Conservation (phyloP, 2,329 filamentous ascomycete genomes). For the Trichoderma koningiopsis region DNA sequence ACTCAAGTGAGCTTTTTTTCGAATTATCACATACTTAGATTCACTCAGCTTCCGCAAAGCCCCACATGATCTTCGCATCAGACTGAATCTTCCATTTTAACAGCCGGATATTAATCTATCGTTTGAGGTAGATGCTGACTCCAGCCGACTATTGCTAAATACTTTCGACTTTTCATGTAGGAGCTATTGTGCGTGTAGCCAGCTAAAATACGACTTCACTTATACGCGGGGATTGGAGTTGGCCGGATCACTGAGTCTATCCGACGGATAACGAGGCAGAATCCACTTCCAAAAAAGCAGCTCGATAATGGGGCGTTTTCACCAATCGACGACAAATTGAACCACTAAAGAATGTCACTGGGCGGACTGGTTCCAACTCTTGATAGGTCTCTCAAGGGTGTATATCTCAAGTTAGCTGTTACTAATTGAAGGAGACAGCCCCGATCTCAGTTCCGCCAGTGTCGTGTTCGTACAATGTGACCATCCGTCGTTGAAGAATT, state of each 20-base stretch:
- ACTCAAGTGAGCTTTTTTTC: fast-evolving
- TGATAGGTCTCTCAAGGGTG: not conserved
- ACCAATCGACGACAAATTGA: not conserved
- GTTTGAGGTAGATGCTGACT: not conserved
- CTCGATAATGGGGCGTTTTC: not conserved
- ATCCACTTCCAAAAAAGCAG: not conserved
- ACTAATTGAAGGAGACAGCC: not conserved
- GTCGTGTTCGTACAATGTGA: not conserved
- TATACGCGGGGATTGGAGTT: not conserved
- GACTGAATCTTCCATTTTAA: not conserved
- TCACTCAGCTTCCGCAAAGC: too few species aligned
- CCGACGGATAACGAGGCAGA: conserved; percentile 1
- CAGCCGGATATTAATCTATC: not conserved
- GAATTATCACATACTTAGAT: not conserved
- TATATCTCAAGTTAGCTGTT: conserved; percentile 4
- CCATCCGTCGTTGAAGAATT: too few species aligned
- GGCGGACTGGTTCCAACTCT: not conserved
- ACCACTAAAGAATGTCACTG: not conserved
- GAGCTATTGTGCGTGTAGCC: not conserved
- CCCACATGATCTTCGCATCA: not conserved
- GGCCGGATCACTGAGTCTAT: conserved; percentile 7
- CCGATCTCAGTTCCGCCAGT: not conserved
- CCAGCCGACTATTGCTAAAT: not conserved
- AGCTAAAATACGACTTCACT: not conserved
- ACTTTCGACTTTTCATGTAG: not conserved